Evolutionary conservation across 1,284 basidiomycete species (phyloP).

Genomic region (Cryptococcus amylolentus): DNA sequence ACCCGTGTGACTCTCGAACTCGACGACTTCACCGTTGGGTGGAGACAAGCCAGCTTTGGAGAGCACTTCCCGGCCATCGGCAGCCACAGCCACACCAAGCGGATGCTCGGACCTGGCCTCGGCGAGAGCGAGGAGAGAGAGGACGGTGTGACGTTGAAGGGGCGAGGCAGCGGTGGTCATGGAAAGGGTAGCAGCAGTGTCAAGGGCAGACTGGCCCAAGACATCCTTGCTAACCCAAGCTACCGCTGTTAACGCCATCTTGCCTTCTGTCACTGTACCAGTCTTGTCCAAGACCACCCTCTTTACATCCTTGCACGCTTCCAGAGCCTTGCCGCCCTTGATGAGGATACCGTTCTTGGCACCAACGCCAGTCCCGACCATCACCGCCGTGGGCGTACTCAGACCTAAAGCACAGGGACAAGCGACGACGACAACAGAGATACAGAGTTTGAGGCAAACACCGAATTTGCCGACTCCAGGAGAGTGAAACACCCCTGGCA

Average conservation of each 20-base stretch:
- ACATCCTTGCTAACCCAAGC: constrained; percentile 60
- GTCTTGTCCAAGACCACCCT: constrained; percentile 94
- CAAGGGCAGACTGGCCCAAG: constrained; percentile 19
- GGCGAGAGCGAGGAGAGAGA: constrained; percentile 77
- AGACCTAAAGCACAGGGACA: constrained; percentile 97
- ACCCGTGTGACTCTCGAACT: constrained; percentile 84
- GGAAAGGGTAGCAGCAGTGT: constrained; percentile 39
- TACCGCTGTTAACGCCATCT: constrained; percentile 67
- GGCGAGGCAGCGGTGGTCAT: constrained; percentile 43
- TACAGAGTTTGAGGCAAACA: constrained; percentile 94
- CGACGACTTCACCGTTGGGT: constrained; percentile 50
- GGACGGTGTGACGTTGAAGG: constrained; percentile 58
- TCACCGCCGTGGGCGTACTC: constrained; percentile 96
- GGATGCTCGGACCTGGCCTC: constrained; percentile 95
- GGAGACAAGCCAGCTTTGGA: constrained; percentile 53
- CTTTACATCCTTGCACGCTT: constrained; percentile 79
- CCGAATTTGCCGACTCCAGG: constrained; percentile 82
- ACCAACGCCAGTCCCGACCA: constrained; percentile 98
- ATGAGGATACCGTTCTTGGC: constrained; percentile 96
- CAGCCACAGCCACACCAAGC: constrained; percentile 83
- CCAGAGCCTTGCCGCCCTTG: constrained; percentile 92
- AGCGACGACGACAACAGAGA: constrained; percentile 96
- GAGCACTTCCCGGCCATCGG: constrained; percentile 69
- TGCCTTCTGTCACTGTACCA: constrained; percentile 90
- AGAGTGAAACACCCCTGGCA: constrained; percentile 79